These are phyloP conservation scores for Leonotis leonurus DNA, from an alignment of 257 asterid species.

Conservation along the genomic window DNA sequence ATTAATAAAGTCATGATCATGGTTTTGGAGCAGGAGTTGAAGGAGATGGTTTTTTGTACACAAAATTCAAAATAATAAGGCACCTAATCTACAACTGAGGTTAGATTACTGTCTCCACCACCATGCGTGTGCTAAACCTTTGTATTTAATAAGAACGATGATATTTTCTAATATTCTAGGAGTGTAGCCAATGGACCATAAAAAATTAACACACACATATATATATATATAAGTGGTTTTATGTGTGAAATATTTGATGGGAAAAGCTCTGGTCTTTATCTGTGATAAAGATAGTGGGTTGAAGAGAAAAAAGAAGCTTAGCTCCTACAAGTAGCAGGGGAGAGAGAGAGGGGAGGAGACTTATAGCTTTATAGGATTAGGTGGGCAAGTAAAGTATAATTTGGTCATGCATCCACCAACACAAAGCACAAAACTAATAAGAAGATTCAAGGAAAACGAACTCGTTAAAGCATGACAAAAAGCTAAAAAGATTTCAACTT, in stretches of 20 bases:
- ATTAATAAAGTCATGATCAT: not conserved
- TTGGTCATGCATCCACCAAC: conserved; percentile 18
- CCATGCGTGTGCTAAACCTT: not conserved
- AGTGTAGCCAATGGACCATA: not conserved
- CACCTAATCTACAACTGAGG: conserved; percentile 18
- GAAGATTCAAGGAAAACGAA: conserved; percentile 7
- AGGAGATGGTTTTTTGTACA: not conserved
- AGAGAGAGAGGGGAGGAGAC: not conserved
- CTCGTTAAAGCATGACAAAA: not conserved
- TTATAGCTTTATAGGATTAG: conserved; percentile 1
- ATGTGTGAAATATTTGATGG: conserved; percentile 9
- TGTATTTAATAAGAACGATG: no score
- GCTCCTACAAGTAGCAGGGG: not conserved
- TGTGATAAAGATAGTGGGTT: conserved; percentile 2
- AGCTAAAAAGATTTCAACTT: not conserved
- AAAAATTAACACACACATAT: no score
- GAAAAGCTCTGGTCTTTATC: conserved; percentile 1
- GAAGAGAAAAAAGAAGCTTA: not conserved
- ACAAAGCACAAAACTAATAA: not conserved
- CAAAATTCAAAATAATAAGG: not conserved
- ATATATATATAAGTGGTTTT: not conserved
- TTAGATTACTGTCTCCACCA: conserved; percentile 17
- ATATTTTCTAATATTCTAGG: not conserved
- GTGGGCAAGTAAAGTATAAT: conserved; percentile 12
- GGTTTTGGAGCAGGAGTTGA: not conserved